These are phyloP conservation scores for Galerina sulciceps DNA, from an alignment of 768 basidiomycete genomes.

Conservation along the genomic window DNA sequence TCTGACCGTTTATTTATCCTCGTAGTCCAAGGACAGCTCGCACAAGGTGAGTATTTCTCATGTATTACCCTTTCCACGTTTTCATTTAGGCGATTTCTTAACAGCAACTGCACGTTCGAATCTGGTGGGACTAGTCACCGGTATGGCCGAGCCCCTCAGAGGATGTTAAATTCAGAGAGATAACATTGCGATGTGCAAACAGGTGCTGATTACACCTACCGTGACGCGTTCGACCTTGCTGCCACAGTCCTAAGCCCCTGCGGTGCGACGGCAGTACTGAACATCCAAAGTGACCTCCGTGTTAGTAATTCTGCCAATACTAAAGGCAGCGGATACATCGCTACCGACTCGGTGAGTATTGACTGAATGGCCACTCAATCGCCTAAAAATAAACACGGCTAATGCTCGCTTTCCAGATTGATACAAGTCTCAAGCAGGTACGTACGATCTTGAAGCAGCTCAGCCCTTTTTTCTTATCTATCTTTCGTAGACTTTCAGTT, in stretches of 20 bases:
- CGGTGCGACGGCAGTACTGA: slow-evolving; percentile 25
- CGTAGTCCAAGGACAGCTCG: slow-evolving; percentile 25
- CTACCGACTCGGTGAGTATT: slow-evolving; percentile 24
- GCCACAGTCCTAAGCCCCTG: slow-evolving; percentile 25
- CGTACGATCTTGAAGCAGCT: background rate
- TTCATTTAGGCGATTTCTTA: too few relatives aligned
- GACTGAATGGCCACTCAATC: background rate
- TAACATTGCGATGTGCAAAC: background rate
- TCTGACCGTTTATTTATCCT: too few relatives aligned
- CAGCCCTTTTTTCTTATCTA: background rate
- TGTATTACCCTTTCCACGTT: background rate
- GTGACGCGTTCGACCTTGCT: slow-evolving; percentile 28
- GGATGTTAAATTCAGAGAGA: too few relatives aligned
- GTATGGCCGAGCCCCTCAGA: too few relatives aligned
- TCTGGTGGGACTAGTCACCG: too few relatives aligned
- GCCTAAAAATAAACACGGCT: background rate
- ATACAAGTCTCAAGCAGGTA: slow-evolving; percentile 16
- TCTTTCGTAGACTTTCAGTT: slow-evolving; percentile 6
- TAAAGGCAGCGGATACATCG: slow-evolving; percentile 26
- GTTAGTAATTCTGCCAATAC: slow-evolving; percentile 25
- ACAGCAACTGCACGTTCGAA: too few relatives aligned
- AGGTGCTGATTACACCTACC: slow-evolving; percentile 28
- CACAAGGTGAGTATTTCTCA: slow-evolving; percentile 20
- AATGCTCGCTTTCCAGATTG: slow-evolving; percentile 7
- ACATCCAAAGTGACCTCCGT: slow-evolving; percentile 26